A percentile compares a stretch with the other conserved stretches of the same genome.
Conservation (phyloP, 1,139 yeast species). For the Taphrina flavorubra region DNA sequence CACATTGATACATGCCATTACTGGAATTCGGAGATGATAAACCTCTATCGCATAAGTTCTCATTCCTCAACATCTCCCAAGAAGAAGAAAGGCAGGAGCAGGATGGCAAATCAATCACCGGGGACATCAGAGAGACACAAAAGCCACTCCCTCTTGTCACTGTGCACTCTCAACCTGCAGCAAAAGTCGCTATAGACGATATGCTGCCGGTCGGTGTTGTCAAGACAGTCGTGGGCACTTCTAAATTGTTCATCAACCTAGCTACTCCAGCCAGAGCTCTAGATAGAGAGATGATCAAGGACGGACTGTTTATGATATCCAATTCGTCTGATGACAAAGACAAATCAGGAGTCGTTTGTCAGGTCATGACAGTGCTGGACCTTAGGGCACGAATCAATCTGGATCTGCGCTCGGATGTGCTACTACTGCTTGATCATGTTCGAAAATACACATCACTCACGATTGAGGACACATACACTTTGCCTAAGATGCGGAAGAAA, state of each 20-base stretch:
- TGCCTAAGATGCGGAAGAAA: conserved; percentile 23
- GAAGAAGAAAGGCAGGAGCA: neutral
- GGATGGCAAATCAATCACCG: neutral
- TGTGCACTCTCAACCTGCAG: neutral
- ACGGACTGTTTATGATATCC: neutral
- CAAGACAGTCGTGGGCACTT: neutral
- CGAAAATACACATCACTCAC: neutral
- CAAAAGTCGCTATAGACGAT: neutral
- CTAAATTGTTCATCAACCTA: conserved; percentile 21
- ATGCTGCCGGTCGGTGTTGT: conserved; percentile 1
- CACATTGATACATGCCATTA: conserved; percentile 4
- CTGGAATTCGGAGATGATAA: conserved; percentile 12
- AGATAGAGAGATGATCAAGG: neutral
- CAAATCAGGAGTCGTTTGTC: conserved; percentile 17
- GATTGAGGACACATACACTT: neutral
- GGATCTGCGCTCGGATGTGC: conserved; percentile 6
- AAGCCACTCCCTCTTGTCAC: neutral
- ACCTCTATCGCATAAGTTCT: conserved; percentile 9
- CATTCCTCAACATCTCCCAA: conserved; percentile 12
- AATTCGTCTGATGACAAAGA: neutral
- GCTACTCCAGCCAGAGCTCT: conserved; percentile 9
- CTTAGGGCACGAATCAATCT: conserved; percentile 1
- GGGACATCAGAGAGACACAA: neutral
- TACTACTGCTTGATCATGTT: neutral
- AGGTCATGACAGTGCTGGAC: conserved; percentile 21